Base-by-base conservation (phyloP, 257 asterid species). In the Jasminum sambac region DNA sequence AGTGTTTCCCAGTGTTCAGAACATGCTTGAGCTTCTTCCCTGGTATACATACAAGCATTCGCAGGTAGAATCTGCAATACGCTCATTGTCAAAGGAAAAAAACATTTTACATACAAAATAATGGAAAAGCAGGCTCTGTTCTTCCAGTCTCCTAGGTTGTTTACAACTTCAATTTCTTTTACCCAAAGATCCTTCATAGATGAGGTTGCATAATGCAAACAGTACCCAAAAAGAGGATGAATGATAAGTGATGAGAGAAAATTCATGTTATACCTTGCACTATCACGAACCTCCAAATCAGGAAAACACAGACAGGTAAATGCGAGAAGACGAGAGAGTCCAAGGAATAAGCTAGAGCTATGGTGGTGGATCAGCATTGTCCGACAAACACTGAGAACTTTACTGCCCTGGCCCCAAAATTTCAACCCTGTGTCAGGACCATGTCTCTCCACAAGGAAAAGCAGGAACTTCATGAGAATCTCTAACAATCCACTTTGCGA, bases 261-360 rank as follows among this genome's bases (percentile, higher is more conserved):
- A 57, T 57, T 37, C 26, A 67, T 55, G 52, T 67, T 6, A 60
- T 88, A 94, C 98, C 98, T 91, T 70, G 98, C 96, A 80, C 72
- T 85, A 79, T 94, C 98, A 71, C 97, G 98, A 78, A 94, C 85
- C 68, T 94, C 98, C 89, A 94, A 71, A 84, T 94, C 98, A 71
- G 98, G 98, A 85, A 94, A 94, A 68, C 79, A 82, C 19, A 91
- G 96, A 78, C 95, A 81, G 42, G 80, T 69, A 76, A 84, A 84
- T 61, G 90, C 90, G 77, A 94, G 89, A 75, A 94, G 92, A 72
- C 67, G 87, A 70, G 96, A 85, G 55, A 91, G 73, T 44, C 90
- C 89, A 77, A 79, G 76, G 77, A 91, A 88, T 79, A 94, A 80
- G 70, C 86, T 86, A 67, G 98, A 94, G 83, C 96, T 84, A 62